These are phyloP conservation scores for Lasiosphaeria miniovina DNA, from an alignment of 495 filamentous ascomycete genomes.

Conservation along the genomic window DNA sequence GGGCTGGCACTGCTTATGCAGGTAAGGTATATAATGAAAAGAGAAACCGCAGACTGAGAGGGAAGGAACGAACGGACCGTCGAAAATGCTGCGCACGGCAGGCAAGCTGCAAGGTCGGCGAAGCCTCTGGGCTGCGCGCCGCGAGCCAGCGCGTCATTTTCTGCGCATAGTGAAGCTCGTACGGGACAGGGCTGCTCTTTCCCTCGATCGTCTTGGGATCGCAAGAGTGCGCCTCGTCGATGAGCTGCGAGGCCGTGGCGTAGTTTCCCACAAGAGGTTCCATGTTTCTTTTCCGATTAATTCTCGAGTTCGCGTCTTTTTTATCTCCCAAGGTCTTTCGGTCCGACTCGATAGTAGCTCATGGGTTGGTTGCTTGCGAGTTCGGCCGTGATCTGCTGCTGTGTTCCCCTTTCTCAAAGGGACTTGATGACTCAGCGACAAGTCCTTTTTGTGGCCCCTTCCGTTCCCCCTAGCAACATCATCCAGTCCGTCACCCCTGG, in stretches of 20 bases:
- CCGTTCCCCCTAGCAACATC: too few relatives aligned
- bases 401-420: too few relatives aligned
- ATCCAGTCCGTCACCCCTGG: too few relatives aligned
- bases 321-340: not conserved
- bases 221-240: conserved; percentile 69
- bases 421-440: too few relatives aligned
- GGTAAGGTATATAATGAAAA: too few relatives aligned
- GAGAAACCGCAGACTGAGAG: not conserved
- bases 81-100: conserved; percentile 77
- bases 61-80: conserved; percentile 23
- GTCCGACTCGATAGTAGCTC: too few relatives aligned
- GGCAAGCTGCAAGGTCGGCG: conserved; percentile 64
- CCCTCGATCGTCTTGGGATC: conserved; percentile 56
- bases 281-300: conserved; percentile 17
- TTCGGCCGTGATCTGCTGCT: too few relatives aligned
- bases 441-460: too few relatives aligned
- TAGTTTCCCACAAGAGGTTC: conserved; percentile 29
- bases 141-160: conserved; percentile 72
- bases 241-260: conserved; percentile 51
- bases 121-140: conserved; percentile 51
- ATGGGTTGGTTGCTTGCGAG: too few relatives aligned
- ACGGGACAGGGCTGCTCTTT: conserved; percentile 45
- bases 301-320: not conserved
- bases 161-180: conserved; percentile 75
- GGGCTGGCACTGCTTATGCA: too few relatives aligned